Evolutionary conservation across 176 grass and related monocot genomes (phyloP), one percentile per base, ranked within the genome.

Genomic region (Secale cereale): DNA sequence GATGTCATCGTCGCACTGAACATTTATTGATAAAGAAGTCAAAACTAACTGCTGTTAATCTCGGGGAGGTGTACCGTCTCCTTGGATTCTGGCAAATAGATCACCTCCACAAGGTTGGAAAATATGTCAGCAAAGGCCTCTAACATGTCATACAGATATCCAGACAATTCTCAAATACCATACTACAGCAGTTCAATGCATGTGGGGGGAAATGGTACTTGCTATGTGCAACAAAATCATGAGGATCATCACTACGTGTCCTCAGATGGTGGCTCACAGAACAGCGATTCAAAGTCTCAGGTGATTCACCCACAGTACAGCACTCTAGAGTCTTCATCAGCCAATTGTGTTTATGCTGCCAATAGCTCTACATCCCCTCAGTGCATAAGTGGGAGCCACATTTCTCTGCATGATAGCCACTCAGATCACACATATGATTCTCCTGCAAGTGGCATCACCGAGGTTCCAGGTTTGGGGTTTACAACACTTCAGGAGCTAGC

Each of bases 311-410:
- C 75, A 83, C 89, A 67, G 59, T 95, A 88, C 81, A 87, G 86
- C 94, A 98, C 96, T 74, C 88, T 98, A 36, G 93, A 98, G 22
- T 98, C 96, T 0, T 98, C 95, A 65, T 76, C 80, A 7, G 70
- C 83, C 43, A 46, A 85, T 71, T 86, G 80, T 80, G 78, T 79
- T 71, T 93, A 92, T 92, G 70, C 85, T n/a, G 37, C 59, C 62
- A 81, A 87, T 36, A 89, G 91, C 65, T 95, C 88, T 72, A 80
- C 91, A 59, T 92, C 93, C 71, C 88, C 89, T 69, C 90, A 88
- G 28, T 88, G 75, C 81, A 63, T 8, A 67, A 92, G 81, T 81
- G 85, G 90, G 61, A 97, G 95, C 85, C 91, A 93, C 7, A 16
- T 88, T 59, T 95, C 90, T 76, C 86, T 91, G 79, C 86, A 94